Base-by-base conservation (phyloP, 352 stramenopile species). In the Globisporangium iwayamae region DNA sequence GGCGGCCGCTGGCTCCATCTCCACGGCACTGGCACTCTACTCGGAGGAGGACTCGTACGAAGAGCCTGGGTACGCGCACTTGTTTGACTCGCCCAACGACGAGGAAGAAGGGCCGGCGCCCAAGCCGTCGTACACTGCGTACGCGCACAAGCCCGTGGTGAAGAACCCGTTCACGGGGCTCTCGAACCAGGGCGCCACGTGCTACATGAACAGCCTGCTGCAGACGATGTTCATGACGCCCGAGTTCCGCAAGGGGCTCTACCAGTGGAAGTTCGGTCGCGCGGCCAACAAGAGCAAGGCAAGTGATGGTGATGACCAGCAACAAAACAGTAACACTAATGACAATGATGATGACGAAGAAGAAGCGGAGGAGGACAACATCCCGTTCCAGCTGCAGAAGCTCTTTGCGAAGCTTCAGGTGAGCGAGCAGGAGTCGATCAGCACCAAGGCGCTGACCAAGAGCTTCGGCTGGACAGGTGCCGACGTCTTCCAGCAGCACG, bases 141-240 rank as follows among this genome's bases (percentile, higher is more conserved):
- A 58, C 51, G 51, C 51, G 51, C 51, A 18, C 62, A 46, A 61
- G 16, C 14, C 25, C 0, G 13, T 41, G 3, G 32, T 60, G n/a
- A 62, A 60, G 50, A 91, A 85, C 54, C 63, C 61, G 36, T 94
- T 87, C 69, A 91, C 82, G 43, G 90, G 90, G 0, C 72, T 97
- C 2, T 93, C 79, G 20, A 97, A 97, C 67, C 90, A 97, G 60
- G 91, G 89, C 22, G 90, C 89, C 14, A 98, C 90, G n/a, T 98
- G 91, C 72, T 98, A 98, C 75, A 96, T 98, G 87, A 98, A 98
- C 72, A 95, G 82, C 51, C 67, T 98, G 48, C 76, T 98, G 46
- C 91, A 98, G 76, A 95, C 84, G 64, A 89, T 98, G 75, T 98
- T 88, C 66, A 94, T 96, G 83, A 94, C 93, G 36, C 83, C 81